Conservation (phyloP, 2,329 filamentous ascomycete genomes). For the Diaporthe australafricana region DNA sequence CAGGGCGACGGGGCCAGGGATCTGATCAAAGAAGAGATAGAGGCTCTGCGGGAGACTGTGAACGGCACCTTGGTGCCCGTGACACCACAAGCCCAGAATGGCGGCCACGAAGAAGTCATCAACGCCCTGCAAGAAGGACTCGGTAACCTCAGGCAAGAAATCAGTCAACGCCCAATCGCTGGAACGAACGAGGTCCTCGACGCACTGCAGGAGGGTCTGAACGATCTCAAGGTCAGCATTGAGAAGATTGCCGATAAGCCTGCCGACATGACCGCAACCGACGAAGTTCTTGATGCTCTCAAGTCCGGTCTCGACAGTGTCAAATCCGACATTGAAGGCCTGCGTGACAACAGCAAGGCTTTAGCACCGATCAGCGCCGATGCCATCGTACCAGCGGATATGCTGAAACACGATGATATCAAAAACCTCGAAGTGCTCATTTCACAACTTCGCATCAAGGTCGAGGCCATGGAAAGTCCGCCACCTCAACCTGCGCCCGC, state of each 20-base stretch:
- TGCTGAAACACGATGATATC: constrained; percentile 77
- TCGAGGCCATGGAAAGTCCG: constrained; percentile 78
- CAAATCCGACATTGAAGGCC: constrained; percentile 79
- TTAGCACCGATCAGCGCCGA: constrained; percentile 65
- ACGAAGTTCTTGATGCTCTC: constrained; percentile 89
- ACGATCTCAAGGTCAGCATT: constrained; percentile 80
- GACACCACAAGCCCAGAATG: constrained; percentile 55
- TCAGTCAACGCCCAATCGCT: constrained; percentile 71
- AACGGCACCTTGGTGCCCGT: constrained; percentile 75
- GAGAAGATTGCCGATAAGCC: constrained; percentile 84
- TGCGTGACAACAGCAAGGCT: constrained; percentile 71
- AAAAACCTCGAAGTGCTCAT: constrained; percentile 89
- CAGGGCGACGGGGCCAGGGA: constrained; percentile 67
- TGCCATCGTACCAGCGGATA: constrained; percentile 62
- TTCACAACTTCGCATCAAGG: constrained; percentile 83
- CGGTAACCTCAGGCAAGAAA: constrained; percentile 79
- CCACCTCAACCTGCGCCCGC: constrained; percentile 50
- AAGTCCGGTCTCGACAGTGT: constrained; percentile 84
- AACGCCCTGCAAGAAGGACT: constrained; percentile 78
- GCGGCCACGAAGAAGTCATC: constrained; percentile 73
- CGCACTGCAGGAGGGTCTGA: constrained; percentile 88
- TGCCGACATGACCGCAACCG: constrained; percentile 83
- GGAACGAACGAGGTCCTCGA: constrained; percentile 91
- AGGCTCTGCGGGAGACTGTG: constrained; percentile 82
- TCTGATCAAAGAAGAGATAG: constrained; percentile 83